Base-by-base conservation (phyloP, 208 protist species). In the Acanthamoeba rhysodes region DNA sequence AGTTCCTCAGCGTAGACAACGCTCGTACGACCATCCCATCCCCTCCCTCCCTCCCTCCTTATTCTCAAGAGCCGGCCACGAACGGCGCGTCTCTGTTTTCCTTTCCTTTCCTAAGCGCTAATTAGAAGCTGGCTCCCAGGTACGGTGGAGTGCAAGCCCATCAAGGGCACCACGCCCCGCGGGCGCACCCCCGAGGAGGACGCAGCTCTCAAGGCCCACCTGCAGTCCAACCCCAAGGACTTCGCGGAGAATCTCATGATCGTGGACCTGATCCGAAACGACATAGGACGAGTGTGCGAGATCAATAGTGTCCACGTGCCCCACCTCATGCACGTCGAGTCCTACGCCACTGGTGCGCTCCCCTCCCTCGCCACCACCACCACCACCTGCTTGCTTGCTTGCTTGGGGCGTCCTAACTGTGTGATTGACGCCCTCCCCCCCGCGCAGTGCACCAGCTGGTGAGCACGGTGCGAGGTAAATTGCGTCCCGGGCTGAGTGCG, bases 221-320 rank as follows among this genome's bases (percentile, higher is more conserved):
- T 97, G 45, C 55, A 29, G 62, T 32, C 53, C n/a, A 90, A 37
- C 74, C 59, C 80, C 55, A 97, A 97, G 62, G 95, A 96, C 72
- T 95, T 95, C 37, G 82, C 95, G 24, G 97, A 97, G 94, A 97
- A 98, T 72, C 87, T 98, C 74, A 97, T 98, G 96, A 98, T 97
- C 70, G 95, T 96, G 53, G 97, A 97, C 64, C 96, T 97, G 24
- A 84, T 97, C 12, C 95, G 97, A 16, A 97, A 97, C 87, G 97
- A 97, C 93, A 57, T 97, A 18, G 95, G 96, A 2, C 88, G 90
- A n/a, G 95, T 97, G 29, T 97, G 96, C 80, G 50, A 72, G 27
- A 64, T 57, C 41, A 90, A 88, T 55, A 95, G 78, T 7, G 97
- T 97, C 27, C 45, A 80, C 59, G 96, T 97, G 20, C 95, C 97